Percentiles rank a stretch among this genome's conserved stretches.
These are phyloP conservation scores for Skeletonema tropicum DNA, from an alignment of 108 stramenopile species.

Conservation along the genomic window DNA sequence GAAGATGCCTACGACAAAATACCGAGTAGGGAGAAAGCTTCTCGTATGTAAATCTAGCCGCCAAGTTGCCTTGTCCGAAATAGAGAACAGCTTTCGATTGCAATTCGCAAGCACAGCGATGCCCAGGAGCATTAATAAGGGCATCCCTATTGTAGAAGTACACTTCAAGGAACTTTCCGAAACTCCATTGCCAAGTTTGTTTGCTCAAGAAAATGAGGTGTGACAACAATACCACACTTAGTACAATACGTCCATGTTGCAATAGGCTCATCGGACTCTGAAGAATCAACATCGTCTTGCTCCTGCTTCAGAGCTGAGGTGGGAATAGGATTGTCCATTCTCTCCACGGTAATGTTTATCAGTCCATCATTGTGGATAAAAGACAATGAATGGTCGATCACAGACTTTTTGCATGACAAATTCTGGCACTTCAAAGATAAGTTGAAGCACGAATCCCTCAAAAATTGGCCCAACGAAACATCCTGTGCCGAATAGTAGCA, in stretches of 20 bases:
- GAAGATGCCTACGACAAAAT: constrained; percentile 79
- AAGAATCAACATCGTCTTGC: constrained; percentile 44
- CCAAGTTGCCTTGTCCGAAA: constrained; percentile 88
- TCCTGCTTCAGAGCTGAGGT: constrained; percentile 34
- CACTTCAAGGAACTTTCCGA: constrained; percentile 96
- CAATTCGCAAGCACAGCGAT: constrained; percentile 70
- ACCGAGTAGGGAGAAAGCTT: constrained; percentile 82
- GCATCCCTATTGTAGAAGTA: constrained; percentile 93
- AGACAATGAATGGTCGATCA: constrained; percentile 89
- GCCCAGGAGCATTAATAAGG: constrained; percentile 72
- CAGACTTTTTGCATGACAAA: constrained; percentile 90
- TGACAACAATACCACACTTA: constrained; percentile 84
- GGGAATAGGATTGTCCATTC: constrained; percentile 80
- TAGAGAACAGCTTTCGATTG: constrained; percentile 84
- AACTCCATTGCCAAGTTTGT: constrained; percentile 94
- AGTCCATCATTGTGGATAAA: constrained; percentile 94
- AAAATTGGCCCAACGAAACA: constrained; percentile 92
- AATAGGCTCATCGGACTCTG: constrained; percentile 68
- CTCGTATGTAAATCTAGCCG: constrained; percentile 92
- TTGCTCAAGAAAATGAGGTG: constrained; percentile 84
- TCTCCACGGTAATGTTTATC: constrained; percentile 89
- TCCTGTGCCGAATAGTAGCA: constrained; percentile 93
- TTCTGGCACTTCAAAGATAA: constrained; percentile 91
- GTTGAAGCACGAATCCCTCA: constrained; percentile 95
- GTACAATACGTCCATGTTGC: constrained; percentile 95